Evolutionary conservation across 768 basidiomycete genomes (phyloP).

Genomic region (Mycena galopus): DNA sequence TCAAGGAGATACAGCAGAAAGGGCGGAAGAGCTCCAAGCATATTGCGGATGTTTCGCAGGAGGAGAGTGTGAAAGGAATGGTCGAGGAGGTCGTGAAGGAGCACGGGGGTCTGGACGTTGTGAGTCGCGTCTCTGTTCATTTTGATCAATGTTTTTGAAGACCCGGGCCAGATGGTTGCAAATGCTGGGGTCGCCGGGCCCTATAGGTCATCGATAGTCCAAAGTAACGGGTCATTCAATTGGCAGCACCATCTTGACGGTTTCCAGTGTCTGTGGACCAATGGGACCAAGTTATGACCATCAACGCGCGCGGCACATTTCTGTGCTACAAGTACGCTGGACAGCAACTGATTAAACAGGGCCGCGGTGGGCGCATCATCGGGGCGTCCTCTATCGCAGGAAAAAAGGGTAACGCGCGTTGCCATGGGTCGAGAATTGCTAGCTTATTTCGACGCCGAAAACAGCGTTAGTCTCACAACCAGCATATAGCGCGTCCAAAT

Average conservation of each 20-base stretch:
- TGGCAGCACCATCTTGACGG: background rate
- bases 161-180: constrained; percentile 46
- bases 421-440: background rate
- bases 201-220: background rate
- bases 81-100: background rate
- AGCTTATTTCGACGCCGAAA: background rate
- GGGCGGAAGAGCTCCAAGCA: background rate
- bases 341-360: constrained; percentile 55
- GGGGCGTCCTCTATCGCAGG: constrained; percentile 55
- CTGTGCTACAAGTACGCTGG: constrained; percentile 55
- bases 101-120: constrained; percentile 43
- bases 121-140: constrained; percentile 33
- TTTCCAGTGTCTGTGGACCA: constrained; percentile 37
- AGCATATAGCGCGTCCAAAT: constrained; percentile 56
- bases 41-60: constrained; percentile 36
- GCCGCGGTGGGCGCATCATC: constrained; percentile 56
- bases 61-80: constrained; percentile 41
- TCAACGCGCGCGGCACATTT: constrained; percentile 51
- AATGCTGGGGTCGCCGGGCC: constrained; percentile 45
- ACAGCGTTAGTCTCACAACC: constrained; percentile 27
- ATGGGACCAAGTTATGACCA: constrained; percentile 41
- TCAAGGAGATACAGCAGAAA: constrained; percentile 23
- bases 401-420: constrained; percentile 50
- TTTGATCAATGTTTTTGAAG: background rate
- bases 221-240: constrained; percentile 3